These are phyloP conservation scores for Volvox reticuliferus DNA, from an alignment of 139 green algal genomes.

Conservation along the genomic window DNA sequence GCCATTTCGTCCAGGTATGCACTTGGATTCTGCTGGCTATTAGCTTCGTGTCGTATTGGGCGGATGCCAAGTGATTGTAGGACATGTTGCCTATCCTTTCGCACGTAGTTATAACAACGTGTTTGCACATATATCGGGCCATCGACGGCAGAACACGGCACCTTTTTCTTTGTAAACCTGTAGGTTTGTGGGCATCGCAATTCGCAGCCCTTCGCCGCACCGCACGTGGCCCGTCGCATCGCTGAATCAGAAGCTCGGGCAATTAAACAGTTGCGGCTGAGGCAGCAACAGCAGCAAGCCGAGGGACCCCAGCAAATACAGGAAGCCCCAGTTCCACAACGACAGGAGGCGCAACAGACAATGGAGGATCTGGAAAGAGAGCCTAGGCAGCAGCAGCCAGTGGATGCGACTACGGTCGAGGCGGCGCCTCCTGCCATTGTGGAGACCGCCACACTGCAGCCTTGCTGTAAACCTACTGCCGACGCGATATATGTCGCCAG, in stretches of 20 bases:
- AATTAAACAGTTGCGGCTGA: background rate
- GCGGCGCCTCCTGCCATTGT: background rate
- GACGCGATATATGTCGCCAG: no score
- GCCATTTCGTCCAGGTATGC: no score
- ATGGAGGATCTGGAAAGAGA: background rate
- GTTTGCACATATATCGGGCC: background rate
- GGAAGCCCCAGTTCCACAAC: background rate
- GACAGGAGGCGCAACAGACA: background rate
- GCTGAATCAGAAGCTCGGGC: constrained; percentile 9
- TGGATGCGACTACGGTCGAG: background rate
- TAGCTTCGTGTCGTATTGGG: no score
- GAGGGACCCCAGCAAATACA: background rate
- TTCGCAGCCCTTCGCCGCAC: background rate
- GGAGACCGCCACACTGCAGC: no score
- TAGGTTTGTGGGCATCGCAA: constrained; percentile 35
- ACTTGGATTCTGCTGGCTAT: no score
- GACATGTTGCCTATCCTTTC: no score
- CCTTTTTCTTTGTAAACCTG: no score
- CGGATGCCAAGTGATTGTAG: no score
- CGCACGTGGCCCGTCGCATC: background rate
- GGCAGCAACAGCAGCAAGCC: background rate
- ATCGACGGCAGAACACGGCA: no score
- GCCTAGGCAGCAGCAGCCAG: background rate
- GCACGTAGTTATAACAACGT: no score
- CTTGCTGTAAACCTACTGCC: no score